Evolutionary conservation across 2,329 filamentous ascomycete species (phyloP).

Genomic region (Rosellinia necatrix): DNA sequence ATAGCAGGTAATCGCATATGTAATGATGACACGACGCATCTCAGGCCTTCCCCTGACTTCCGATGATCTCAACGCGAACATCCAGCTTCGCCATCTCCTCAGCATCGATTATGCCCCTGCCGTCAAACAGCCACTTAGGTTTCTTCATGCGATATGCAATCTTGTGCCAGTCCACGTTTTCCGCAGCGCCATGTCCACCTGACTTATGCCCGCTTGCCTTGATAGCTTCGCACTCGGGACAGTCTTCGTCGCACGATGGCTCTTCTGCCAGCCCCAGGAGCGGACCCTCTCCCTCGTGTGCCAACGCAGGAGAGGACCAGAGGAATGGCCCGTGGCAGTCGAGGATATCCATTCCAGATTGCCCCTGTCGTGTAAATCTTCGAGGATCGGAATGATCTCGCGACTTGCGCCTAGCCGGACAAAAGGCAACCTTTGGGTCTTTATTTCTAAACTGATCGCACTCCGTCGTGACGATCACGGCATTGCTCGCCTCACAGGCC

Average conservation of each 20-base stretch:
- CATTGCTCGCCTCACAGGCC: conserved; percentile 54
- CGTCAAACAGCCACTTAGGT: conserved; percentile 62
- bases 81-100: conserved; percentile 55
- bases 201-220: conserved; percentile 47
- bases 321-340: conserved; percentile 53
- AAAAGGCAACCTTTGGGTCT: conserved; percentile 26
- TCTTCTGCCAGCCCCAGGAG: conserved; percentile 51
- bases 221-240: conserved; percentile 56
- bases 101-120: conserved; percentile 58
- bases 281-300: conserved; percentile 45
- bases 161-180: conserved; percentile 56
- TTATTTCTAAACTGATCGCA: conserved; percentile 59
- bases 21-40: neutral
- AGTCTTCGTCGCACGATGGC: conserved; percentile 51
- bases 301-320: conserved; percentile 32
- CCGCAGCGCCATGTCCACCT: conserved; percentile 52
- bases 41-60: conserved; percentile 31
- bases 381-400: conserved; percentile 47
- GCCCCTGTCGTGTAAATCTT: conserved; percentile 46
- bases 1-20: neutral
- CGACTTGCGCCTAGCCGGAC: neutral
- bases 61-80: conserved; percentile 58
- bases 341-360: conserved; percentile 52
- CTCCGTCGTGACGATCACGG: conserved; percentile 60
- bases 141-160: conserved; percentile 55